Conservation (phyloP, 345 rosid genomes). For the Garcia nutans region DNA sequence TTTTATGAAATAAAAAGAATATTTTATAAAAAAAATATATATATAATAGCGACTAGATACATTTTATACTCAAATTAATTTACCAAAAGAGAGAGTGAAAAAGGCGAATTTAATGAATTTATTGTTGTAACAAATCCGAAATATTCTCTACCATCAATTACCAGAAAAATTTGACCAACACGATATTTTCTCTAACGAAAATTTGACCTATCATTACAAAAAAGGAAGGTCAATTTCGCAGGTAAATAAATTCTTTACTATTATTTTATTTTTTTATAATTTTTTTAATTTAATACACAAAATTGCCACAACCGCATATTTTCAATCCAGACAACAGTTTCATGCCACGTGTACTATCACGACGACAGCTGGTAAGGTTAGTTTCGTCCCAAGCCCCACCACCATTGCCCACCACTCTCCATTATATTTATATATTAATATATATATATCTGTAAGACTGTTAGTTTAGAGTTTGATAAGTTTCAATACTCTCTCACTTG, state of each 20-base stretch:
- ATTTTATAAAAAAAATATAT: too few relatives aligned
- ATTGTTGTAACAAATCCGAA: neutral
- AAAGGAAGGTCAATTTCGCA: neutral
- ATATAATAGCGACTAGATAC: too few relatives aligned
- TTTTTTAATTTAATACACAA: neutral
- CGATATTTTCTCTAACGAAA: neutral
- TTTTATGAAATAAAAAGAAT: too few relatives aligned
- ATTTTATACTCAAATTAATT: too few relatives aligned
- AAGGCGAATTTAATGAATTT: neutral
- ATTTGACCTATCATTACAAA: neutral
- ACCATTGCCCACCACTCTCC: neutral
- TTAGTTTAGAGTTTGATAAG: neutral
- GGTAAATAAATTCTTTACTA: neutral
- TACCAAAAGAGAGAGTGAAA: neutral
- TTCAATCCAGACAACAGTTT: neutral
- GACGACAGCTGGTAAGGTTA: constrained; percentile 1
- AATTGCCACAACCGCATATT: constrained; percentile 18
- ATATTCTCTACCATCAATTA: neutral
- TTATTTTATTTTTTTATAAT: too few relatives aligned
- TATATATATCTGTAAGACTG: too few relatives aligned
- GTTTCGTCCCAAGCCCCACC: constrained; percentile 13
- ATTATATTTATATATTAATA: constrained; percentile 8
- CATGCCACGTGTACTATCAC: constrained; percentile 40
- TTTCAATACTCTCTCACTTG: neutral
- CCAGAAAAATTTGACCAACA: neutral